A percentile compares a stretch with the other conserved stretches of the same genome.
These are phyloP conservation scores for Effrenium voratum DNA, from an alignment of 73 alveolate species.

Conservation along the genomic window DNA sequence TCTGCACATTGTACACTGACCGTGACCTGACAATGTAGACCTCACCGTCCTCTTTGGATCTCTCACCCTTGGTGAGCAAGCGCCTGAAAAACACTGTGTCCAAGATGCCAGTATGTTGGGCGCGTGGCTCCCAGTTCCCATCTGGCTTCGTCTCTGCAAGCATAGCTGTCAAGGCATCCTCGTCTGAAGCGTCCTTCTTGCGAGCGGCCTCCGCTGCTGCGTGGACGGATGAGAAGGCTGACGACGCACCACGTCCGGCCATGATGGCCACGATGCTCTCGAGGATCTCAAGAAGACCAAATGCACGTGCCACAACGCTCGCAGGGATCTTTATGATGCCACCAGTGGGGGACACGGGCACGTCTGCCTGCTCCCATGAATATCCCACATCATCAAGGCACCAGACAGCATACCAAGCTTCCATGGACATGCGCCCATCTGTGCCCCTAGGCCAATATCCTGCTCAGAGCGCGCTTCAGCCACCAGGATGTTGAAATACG, in stretches of 20 bases:
- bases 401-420: background rate
- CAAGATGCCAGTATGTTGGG: background rate
- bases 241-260: background rate
- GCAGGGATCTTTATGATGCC: background rate
- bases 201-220: background rate
- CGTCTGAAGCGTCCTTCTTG: background rate
- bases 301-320: background rate
- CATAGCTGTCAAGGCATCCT: background rate
- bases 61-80: background rate
- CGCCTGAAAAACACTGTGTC: background rate
- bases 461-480: background rate
- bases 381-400: background rate
- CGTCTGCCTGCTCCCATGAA: too few species aligned
- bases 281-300: background rate
- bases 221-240: background rate
- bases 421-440: slow-evolving; percentile 16
- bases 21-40: background rate
- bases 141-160: background rate
- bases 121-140: background rate
- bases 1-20: background rate
- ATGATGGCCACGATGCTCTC: background rate
- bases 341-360: too few species aligned
- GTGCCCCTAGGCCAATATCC: background rate
- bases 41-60: too few species aligned
- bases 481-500: background rate